Evolutionary conservation across 192 early-diverging fungal species (phyloP), one percentile per base, ranked within the genome.

Genomic region (Rhizoclosmatium sp.): DNA sequence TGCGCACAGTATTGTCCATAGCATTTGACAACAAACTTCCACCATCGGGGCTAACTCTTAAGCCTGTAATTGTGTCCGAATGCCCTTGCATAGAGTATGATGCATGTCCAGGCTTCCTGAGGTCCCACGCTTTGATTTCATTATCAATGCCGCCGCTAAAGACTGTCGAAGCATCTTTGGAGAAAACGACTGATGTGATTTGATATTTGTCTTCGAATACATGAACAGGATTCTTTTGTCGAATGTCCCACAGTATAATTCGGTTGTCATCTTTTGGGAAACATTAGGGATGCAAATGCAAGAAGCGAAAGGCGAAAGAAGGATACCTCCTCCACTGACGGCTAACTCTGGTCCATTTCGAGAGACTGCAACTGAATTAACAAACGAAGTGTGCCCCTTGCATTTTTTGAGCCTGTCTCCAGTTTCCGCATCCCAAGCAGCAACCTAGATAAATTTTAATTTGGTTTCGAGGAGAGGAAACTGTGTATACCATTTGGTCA

Each of bases 1-100:
- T 91, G 23, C 94, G 87, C 12, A 95, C 95, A 84, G 96, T 96
- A 82, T 97, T 98, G 83, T 99, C 98, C 92, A 98, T 94, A 3
- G 93, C 89, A 69, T 96, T 95, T 4, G 93, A 94, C 48, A 97
- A 78, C 40, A 99, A 84, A 58, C 12, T 10, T 49, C 89, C 89
- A 31, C 97, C 96, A 75, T 96, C 93, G 7, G 96, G 95, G 44
- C 93, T 93, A 19, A 98, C 68, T 12, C 91, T 80, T 40, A 99
- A 68, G 0, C 97, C 96, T 42, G 96, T 93, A 66, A 99, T 87
- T 1, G 95, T 96, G 84, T 97, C 97, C 19, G 91, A 82, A 70
- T 99, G 98, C 0, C 96, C 97, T 31, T 84, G 78, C 46, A 98
- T 78, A 1, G 89, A 80, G 78, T 95, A 94, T 2, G 83, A 73